Conservation (phyloP, 106 monocot species). For the Narthecium ossifragum region DNA sequence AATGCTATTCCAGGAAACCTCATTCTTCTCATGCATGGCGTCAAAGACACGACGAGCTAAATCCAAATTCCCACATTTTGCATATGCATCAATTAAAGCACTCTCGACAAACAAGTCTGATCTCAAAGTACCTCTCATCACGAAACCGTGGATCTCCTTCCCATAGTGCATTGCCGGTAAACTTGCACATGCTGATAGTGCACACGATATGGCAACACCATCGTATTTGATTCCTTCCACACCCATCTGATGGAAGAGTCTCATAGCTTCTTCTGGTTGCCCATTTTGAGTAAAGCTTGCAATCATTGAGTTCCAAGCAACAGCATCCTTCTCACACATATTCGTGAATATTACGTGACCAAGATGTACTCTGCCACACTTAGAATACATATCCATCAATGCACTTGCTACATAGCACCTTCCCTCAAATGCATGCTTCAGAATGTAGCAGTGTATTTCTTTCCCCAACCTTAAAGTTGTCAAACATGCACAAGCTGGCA, state of each 20-base stretch:
- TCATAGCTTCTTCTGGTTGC: conserved; percentile 51
- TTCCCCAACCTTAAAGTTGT: conserved; percentile 50
- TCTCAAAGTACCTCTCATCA: conserved; percentile 29
- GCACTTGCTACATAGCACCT: conserved; percentile 81
- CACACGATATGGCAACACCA: conserved; percentile 60
- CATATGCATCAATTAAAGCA: conserved; percentile 90
- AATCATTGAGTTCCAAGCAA: conserved; percentile 96
- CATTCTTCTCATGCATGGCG: conserved; percentile 58
- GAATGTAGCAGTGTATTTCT: conserved; percentile 55
- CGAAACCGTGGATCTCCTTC: conserved; percentile 79
- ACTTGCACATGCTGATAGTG: conserved; percentile 68
- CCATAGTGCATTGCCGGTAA: conserved; percentile 65
- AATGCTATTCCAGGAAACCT: conserved; percentile 95
- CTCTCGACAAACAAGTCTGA: conserved; percentile 65
- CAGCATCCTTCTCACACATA: conserved; percentile 47
- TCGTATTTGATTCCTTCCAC: conserved; percentile 58
- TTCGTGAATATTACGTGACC: conserved; percentile 50
- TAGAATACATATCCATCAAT: conserved; percentile 83
- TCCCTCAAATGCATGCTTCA: conserved; percentile 55
- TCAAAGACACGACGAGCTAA: conserved; percentile 62
- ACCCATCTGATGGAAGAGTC: conserved; percentile 71
- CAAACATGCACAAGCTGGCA: conserved; percentile 78
- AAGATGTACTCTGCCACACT: conserved; percentile 72
- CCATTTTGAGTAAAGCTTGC: conserved; percentile 75
- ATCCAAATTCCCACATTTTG: conserved; percentile 69